phyloP scores from a whole-genome alignment of 2,329 filamentous ascomycete genomes.

The Fusarium odoratissimum region DNA sequence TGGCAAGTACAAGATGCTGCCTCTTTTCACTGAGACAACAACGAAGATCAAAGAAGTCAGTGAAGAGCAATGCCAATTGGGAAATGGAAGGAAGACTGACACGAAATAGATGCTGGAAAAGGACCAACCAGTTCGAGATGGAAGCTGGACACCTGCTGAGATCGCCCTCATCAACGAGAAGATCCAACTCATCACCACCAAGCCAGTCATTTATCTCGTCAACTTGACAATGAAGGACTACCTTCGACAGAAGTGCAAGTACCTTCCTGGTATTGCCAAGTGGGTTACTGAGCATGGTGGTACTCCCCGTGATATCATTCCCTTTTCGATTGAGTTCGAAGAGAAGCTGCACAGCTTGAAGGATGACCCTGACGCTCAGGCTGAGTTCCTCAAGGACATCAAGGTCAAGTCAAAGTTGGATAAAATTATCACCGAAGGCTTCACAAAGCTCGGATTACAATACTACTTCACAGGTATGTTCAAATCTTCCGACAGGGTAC shows the following conservation, averaged over 20 bases:
- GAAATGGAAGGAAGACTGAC: background rate
- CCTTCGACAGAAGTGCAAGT: constrained; percentile 59
- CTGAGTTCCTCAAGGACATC: constrained; percentile 52
- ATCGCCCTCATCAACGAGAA: constrained; percentile 60
- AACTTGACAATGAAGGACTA: constrained; percentile 61
- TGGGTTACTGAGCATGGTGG: constrained; percentile 60
- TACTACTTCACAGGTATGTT: constrained; percentile 55
- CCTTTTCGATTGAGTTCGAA: constrained; percentile 59
- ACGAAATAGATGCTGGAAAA: constrained; percentile 51
- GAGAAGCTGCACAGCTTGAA: constrained; percentile 55
- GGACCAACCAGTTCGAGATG: constrained; percentile 56
- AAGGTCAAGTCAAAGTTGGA: constrained; percentile 56
- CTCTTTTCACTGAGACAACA: constrained; percentile 57
- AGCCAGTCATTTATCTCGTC: constrained; percentile 58
- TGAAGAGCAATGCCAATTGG: rapidly evolving
- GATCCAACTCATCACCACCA: constrained; percentile 59
- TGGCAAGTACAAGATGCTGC: constrained; percentile 59
- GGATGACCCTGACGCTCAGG: constrained; percentile 51
- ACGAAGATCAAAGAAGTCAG: constrained; percentile 52
- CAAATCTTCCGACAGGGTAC: too few species aligned
- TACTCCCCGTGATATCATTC: constrained; percentile 54
- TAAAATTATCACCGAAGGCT: constrained; percentile 59
- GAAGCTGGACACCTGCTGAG: constrained; percentile 56
- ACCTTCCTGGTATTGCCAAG: constrained; percentile 57
- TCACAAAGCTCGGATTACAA: constrained; percentile 57